Evolutionary conservation across 202 grass and related monocot species (phyloP).

Genomic region (Bolboschoenoplectus hybrid): DNA sequence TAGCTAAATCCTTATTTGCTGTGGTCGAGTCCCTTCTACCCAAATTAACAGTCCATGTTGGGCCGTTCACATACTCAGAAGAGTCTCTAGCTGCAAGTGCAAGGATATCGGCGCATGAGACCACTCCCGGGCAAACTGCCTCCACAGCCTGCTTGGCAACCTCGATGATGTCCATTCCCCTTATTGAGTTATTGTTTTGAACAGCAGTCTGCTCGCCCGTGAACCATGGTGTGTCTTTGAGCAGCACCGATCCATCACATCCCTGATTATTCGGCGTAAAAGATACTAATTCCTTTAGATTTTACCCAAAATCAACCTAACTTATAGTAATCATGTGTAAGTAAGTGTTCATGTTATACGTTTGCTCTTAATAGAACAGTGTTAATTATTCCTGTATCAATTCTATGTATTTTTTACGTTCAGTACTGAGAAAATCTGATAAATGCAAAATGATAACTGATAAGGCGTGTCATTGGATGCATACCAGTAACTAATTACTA

Average conservation of each 20-base stretch:
- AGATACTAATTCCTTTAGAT: not conserved
- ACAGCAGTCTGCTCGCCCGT: slow-evolving; percentile 58
- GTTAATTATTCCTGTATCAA: not conserved
- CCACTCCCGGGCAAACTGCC: slow-evolving; percentile 49
- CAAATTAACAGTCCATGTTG: slow-evolving; percentile 58
- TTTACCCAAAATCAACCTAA: not conserved
- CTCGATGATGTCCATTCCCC: slow-evolving; percentile 64
- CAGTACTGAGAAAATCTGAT: no score
- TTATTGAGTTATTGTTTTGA: slow-evolving; percentile 53
- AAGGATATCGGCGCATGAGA: slow-evolving; percentile 76
- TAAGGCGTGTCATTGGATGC: not conserved
- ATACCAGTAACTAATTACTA: not conserved
- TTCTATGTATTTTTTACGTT: not conserved
- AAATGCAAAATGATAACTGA: not conserved
- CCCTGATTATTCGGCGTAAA: slow-evolving; percentile 42
- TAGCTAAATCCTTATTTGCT: slow-evolving; percentile 41
- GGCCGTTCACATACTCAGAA: slow-evolving; percentile 49
- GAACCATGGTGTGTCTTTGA: slow-evolving; percentile 58
- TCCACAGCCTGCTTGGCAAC: slow-evolving; percentile 61
- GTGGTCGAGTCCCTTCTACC: slow-evolving; percentile 63
- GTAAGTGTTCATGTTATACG: not conserved
- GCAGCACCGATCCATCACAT: slow-evolving; percentile 66
- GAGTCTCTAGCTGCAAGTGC: slow-evolving; percentile 61
- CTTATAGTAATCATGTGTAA: not conserved
- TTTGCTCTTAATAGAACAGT: not conserved